Evolutionary conservation across 805 yeast genomes (phyloP).

Genomic region (Starmera quercuum): DNA sequence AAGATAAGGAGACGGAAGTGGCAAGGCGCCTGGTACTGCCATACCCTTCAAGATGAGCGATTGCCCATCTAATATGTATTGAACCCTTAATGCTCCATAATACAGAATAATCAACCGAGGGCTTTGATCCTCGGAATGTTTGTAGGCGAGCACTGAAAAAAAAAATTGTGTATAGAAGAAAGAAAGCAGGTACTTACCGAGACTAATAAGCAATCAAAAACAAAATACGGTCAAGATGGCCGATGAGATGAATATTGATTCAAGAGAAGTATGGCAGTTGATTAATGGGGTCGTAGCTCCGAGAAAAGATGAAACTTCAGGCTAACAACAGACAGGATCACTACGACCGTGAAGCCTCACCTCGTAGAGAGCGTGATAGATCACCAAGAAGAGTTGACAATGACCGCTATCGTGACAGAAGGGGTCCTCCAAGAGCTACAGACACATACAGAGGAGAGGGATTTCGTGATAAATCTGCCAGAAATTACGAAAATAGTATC

Average conservation of each 20-base stretch:
- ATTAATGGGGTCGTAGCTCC: slow-evolving; percentile 1
- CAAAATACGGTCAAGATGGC: slow-evolving; percentile 27
- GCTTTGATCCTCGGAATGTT: background rate
- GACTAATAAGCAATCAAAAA: background rate
- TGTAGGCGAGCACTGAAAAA: background rate
- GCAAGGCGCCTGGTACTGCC: slow-evolving; percentile 78
- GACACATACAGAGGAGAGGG: slow-evolving; percentile 29
- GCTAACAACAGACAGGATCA: slow-evolving; percentile 8
- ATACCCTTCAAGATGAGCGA: slow-evolving; percentile 34
- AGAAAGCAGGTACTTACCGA: background rate
- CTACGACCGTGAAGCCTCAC: slow-evolving; percentile 23
- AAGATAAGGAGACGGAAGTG: slow-evolving; percentile 90
- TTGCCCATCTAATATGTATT: background rate
- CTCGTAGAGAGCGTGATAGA: slow-evolving; percentile 18
- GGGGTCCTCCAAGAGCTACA: slow-evolving; percentile 22
- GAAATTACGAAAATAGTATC: slow-evolving; percentile 62
- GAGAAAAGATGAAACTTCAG: background rate
- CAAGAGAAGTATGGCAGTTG: slow-evolving; percentile 4
- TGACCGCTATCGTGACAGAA: slow-evolving; percentile 9
- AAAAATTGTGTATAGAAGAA: background rate
- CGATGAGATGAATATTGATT: slow-evolving; percentile 54
- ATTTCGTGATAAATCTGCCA: slow-evolving; percentile 30
- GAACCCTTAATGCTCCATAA: background rate
- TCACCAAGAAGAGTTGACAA: slow-evolving; percentile 20
- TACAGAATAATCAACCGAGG: background rate